These are phyloP conservation scores for Nemania sp. DNA, from an alignment of 2,329 filamentous ascomycete species.

Conservation along the genomic window DNA sequence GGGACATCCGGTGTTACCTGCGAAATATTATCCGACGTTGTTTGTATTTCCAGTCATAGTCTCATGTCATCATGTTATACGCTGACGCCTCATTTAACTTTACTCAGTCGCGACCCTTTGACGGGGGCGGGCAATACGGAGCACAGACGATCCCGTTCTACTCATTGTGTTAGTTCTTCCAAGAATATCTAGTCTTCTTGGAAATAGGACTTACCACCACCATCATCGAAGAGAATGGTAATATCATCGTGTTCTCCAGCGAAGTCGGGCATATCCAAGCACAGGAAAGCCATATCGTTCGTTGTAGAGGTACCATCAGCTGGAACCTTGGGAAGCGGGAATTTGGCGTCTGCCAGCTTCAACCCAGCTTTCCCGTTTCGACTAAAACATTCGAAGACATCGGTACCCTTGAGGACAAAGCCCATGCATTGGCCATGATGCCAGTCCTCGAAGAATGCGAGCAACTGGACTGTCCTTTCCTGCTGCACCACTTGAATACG, in stretches of 20 bases:
- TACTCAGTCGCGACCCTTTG: constrained; percentile 60
- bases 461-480: constrained; percentile 79
- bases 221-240: constrained; percentile 83
- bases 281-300: constrained; percentile 79
- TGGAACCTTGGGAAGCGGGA: constrained; percentile 77
- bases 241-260: constrained; percentile 95
- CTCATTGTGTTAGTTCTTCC: constrained; percentile 41
- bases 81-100: constrained; percentile 43
- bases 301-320: constrained; percentile 63
- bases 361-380: constrained; percentile 76
- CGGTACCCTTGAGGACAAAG: constrained; percentile 85
- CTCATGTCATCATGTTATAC: constrained; percentile 41
- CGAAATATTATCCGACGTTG: constrained; percentile 38
- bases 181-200: not conserved
- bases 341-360: constrained; percentile 90
- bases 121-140: constrained; percentile 67
- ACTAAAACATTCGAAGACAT: constrained; percentile 79
- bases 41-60: constrained; percentile 44
- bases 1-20: constrained; percentile 34
- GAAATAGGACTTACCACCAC: constrained; percentile 71
- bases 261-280: constrained; percentile 87
- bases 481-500: constrained; percentile 84
- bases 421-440: constrained; percentile 89
- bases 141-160: constrained; percentile 67
- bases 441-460: constrained; percentile 91